Evolutionary conservation across 148 eudicot species (phyloP).

Genomic region (Tetragonia tetragonoides): DNA sequence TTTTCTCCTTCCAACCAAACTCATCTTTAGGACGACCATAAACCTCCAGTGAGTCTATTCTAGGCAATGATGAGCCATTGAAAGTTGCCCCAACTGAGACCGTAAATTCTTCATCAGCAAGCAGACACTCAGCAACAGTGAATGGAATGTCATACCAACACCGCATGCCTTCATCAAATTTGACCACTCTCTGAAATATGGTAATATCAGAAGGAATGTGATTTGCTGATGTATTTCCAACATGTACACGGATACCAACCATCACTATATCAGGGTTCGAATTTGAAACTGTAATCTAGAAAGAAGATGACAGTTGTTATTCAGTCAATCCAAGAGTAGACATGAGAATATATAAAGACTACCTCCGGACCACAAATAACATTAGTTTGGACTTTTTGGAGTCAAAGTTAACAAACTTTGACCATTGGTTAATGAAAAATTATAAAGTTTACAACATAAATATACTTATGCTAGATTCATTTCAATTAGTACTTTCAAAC

Average conservation of each 20-base stretch:
- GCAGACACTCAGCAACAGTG: slow-evolving; percentile 93
- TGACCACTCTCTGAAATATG: slow-evolving; percentile 87
- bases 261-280: slow-evolving; percentile 96
- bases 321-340: slow-evolving; percentile 9
- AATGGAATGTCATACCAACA: slow-evolving; percentile 99
- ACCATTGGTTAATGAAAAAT: no score
- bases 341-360: background rate
- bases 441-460: no score
- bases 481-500: no score
- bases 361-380: no score
- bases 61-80: slow-evolving; percentile 69
- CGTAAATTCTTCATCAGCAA: slow-evolving; percentile 92
- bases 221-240: slow-evolving; percentile 85
- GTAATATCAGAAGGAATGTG: slow-evolving; percentile 87
- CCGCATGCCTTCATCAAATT: slow-evolving; percentile 95
- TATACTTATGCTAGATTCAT: no score
- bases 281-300: slow-evolving; percentile 76
- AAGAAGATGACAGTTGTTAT: slow-evolving; percentile 20
- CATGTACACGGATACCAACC: slow-evolving; percentile 95
- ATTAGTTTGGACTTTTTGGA: no score
- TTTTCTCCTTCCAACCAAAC: slow-evolving; percentile 99
- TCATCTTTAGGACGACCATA: slow-evolving; percentile 99
- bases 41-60: slow-evolving; percentile 90
- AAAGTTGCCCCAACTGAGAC: slow-evolving; percentile 79
- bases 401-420: no score